Base-by-base conservation (phyloP, 441 rosid species). In the Daphne laureola region DNA sequence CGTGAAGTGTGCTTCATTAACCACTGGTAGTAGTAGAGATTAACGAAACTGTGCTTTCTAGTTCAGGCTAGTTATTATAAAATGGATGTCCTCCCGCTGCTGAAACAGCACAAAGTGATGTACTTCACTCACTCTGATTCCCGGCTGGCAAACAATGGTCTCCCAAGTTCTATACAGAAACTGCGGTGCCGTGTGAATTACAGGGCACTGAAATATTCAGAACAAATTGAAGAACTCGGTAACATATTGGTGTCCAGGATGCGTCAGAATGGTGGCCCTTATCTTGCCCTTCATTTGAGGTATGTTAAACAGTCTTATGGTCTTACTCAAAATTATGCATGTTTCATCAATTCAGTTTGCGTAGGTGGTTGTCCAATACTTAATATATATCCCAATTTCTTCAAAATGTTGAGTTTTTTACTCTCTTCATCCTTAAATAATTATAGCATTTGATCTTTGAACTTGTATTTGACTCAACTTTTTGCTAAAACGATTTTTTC, bases 281-380 rank as follows among this genome's bases (percentile, higher is more conserved):
- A 88, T 74, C 80, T 91, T 58, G 96, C 95, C 63, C 95, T 88
- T 45, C 96, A 91, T 73, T 70, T 91, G 71, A 91, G 98, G 98
- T 65, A 62, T 67, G 83, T 73, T 40, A 54, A 25, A 46, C 40
- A 36, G 31, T 46, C 53, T 9, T 60, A 31, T 52, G 44, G 38
- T 26, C 31, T 43, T 18, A 11, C 25, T 17, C 47, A 40, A 13
- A 14, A 0, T 17, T 14, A 17, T 11, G 17, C 38, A 31, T 7
- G 38, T 31, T 9, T 31, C 38, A 31, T 31, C 8, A 31, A 31
- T 18, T 47, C 8, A 47, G 26, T 31, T 31, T 31, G 38, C 11
- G 11, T 11, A 31, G 38, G 8, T 31, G 11, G 38, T 6, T 31
- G 38, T 31, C 11, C 9, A 31, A 7, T 31, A 31, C 8, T 31